Evolutionary conservation across 331 rosid species (phyloP), one percentile per base, ranked within the genome.

Genomic region (Rhamnella rubrinervis): DNA sequence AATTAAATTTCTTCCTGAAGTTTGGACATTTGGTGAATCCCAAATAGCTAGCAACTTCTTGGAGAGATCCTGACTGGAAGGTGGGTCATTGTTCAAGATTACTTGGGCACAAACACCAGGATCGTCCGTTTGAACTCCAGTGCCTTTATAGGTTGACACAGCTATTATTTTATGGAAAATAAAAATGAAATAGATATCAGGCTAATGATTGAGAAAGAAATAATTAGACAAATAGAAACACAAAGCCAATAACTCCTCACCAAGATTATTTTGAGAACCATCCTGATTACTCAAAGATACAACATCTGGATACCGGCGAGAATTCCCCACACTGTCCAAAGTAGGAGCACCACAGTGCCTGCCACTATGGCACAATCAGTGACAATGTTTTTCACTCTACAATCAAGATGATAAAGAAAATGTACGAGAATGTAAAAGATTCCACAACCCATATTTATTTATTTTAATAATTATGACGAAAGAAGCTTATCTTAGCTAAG

Each of bases 1-100:
- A 79, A 90, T 64, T 58, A 80, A 46, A 81, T 66, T 79, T 71
- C 80, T 83, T 76, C 96, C 87, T 41, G 81, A 67, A 41, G 59
- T 74, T 76, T 72, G 79, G 67, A 72, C 80, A 66, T 65, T 72
- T 44, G 85, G 77, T 50, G 86, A 76, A 71, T 79, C 89, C 95
- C 97, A 88, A 56, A 90, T 77, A 13, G 82, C 77, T 69, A 75
- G 70, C 85, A 93, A 85, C 83, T 87, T 88, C 85, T 85, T 84
- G 68, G 96, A 78, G 75, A 90, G 91, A 46, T 86, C 83, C 55
- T 47, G 78, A 81, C 66, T 70, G 70, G 88, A 73, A 71, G 68
- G 81, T 47, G 69, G 70, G 37, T 81, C 82, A 35, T 70, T 82
- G 41, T 47, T 39, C 46, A 35, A 65, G 44, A 39, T 71, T 74